phyloP scores from a whole-genome alignment of 2,329 filamentous ascomycete genomes.

The Claviceps digitariae region DNA sequence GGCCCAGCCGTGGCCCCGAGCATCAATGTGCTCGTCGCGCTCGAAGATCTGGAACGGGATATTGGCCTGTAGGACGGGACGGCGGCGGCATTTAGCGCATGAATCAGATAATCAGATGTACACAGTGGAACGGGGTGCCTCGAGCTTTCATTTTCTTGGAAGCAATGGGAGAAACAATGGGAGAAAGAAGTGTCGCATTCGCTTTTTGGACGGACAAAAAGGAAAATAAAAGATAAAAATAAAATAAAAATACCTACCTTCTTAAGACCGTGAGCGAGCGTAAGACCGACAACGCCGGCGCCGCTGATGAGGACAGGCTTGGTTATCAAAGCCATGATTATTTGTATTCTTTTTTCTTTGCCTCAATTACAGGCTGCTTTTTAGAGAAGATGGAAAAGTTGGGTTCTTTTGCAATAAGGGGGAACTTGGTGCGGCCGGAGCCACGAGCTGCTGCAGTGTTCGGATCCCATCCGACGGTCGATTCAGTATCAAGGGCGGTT shows the following conservation, averaged over 20 bases:
- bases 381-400: no score
- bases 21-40: conserved; percentile 15
- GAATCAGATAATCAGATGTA: no score
- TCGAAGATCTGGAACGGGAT: conserved; percentile 20
- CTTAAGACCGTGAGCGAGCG: conserved; percentile 23
- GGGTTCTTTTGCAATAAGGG: no score
- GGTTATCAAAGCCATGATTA: conserved; percentile 2
- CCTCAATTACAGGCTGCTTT: no score
- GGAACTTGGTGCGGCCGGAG: no score
- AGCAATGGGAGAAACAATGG: no score
- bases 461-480: no score
- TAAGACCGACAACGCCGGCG: conserved; percentile 23
- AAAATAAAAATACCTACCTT: conserved; percentile 12
- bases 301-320: conserved; percentile 23
- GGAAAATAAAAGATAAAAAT: background rate
- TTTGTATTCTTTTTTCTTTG: background rate
- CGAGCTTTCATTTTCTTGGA: no score
- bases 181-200: no score
- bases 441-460: no score
- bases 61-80: conserved; percentile 10
- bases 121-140: no score
- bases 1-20: conserved; percentile 38
- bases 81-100: background rate
- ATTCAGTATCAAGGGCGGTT: no score
- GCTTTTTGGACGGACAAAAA: background rate